Evolutionary conservation across 2,329 filamentous ascomycete genomes (phyloP).

Genomic region (Verticillium nubilum): DNA sequence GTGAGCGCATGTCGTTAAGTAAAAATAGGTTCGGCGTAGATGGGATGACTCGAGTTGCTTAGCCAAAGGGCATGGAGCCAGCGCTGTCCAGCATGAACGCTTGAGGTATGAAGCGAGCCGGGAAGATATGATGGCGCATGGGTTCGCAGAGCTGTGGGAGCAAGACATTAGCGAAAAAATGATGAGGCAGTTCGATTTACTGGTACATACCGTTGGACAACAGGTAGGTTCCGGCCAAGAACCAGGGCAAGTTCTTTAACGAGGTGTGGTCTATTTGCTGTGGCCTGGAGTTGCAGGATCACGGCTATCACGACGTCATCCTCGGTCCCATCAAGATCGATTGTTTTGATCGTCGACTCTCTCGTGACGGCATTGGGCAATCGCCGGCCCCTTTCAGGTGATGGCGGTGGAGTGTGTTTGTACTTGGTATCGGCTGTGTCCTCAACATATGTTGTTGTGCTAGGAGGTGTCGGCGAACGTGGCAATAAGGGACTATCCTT

Average conservation of each 20-base stretch:
- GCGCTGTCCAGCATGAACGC: constrained; percentile 72
- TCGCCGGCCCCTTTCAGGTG: constrained; percentile 16
- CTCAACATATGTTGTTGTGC: constrained; percentile 14
- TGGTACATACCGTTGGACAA: constrained; percentile 81
- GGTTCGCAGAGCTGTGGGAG: constrained; percentile 77
- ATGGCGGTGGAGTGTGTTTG: constrained; percentile 64
- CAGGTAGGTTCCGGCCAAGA: constrained; percentile 68
- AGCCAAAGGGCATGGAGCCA: constrained; percentile 78
- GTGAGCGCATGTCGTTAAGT: constrained; percentile 80
- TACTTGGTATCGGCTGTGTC: constrained; percentile 33
- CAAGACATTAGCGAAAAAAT: constrained; percentile 1
- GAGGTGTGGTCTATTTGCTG: constrained; percentile 85
- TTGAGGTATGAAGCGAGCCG: constrained; percentile 86
- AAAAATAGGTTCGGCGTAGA: constrained; percentile 93
- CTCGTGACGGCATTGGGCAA: too few species aligned
- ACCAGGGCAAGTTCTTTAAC: constrained; percentile 88
- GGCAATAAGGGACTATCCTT: constrained; percentile 23
- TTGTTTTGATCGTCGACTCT: not conserved
- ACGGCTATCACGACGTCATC: constrained; percentile 94
- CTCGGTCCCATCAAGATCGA: constrained; percentile 74
- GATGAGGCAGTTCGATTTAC: not conserved
- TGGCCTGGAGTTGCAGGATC: constrained; percentile 81
- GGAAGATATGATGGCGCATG: constrained; percentile 90
- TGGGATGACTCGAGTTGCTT: constrained; percentile 92
- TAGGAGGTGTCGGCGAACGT: constrained; percentile 19